phyloP scores from a whole-genome alignment of 495 filamentous ascomycete species.

The Trypethelium eluteriae region DNA sequence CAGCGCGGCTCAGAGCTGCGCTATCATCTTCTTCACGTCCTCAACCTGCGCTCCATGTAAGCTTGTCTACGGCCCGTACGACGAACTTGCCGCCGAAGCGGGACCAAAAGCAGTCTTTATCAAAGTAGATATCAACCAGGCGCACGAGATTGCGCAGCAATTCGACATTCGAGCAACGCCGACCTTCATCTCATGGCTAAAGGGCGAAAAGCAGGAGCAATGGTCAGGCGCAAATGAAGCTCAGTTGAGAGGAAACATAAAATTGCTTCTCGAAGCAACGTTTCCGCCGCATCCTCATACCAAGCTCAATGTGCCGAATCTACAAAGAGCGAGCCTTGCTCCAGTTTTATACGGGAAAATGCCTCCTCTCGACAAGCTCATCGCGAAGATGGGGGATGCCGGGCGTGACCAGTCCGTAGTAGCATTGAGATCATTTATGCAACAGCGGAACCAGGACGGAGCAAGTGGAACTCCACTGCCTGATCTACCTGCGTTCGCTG shows the following conservation, averaged over 20 bases:
- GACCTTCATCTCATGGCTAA: constrained; percentile 83
- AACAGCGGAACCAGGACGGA: constrained; percentile 42
- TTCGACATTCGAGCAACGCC: constrained; percentile 73
- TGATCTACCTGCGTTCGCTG: constrained; percentile 47
- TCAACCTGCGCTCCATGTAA: constrained; percentile 81
- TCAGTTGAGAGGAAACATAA: constrained; percentile 63
- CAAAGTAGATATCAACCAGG: constrained; percentile 70
- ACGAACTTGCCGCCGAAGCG: constrained; percentile 67
- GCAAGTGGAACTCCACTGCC: constrained; percentile 56
- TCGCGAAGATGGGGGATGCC: constrained; percentile 59
- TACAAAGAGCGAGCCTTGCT: constrained; percentile 54
- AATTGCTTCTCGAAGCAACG: constrained; percentile 66
- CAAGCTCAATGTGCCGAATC: constrained; percentile 57
- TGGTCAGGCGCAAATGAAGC: constrained; percentile 71
- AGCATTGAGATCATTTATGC: constrained; percentile 29
- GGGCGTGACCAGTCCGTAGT: constrained; percentile 49
- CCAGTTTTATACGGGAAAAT: constrained; percentile 69
- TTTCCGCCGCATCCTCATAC: constrained; percentile 71
- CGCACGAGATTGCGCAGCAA: constrained; percentile 55
- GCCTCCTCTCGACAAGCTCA: constrained; percentile 76
- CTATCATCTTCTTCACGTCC: constrained; percentile 88
- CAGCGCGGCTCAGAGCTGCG: constrained; percentile 55
- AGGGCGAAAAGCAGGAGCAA: constrained; percentile 64
- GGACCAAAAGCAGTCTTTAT: constrained; percentile 65
- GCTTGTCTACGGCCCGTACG: constrained; percentile 72